phyloP scores from a whole-genome alignment of 116 monocot species.

The Papilionanthe hybrid region DNA sequence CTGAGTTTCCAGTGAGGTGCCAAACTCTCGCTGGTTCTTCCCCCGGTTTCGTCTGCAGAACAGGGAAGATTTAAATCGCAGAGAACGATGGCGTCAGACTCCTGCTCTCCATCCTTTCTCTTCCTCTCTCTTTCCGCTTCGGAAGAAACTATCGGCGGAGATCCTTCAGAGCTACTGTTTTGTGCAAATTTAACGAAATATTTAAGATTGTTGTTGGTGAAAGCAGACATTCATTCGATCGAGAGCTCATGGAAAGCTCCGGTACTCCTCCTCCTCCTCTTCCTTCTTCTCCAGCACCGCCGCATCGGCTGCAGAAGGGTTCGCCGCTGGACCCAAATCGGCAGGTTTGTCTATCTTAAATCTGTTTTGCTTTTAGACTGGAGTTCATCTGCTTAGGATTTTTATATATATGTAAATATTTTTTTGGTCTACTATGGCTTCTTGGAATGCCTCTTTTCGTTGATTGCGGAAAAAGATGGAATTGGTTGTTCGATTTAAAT shows the following conservation, averaged over 20 bases:
- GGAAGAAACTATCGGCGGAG: not conserved
- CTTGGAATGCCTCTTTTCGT: not conserved
- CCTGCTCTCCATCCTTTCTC: not conserved
- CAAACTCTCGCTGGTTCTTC: slow-evolving; percentile 3
- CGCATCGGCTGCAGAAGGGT: not conserved
- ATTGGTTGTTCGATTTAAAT: not conserved
- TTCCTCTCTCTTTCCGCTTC: not conserved
- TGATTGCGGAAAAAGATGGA: not conserved
- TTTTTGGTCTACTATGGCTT: not conserved
- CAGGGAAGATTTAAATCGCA: not conserved
- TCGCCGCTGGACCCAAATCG: not conserved
- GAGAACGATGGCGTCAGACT: slow-evolving; percentile 3
- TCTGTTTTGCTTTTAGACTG: not conserved
- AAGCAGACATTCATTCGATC: not conserved
- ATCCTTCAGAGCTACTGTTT: not conserved
- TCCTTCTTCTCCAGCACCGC: not conserved
- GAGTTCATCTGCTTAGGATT: not conserved
- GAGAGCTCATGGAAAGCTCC: slow-evolving; percentile 3
- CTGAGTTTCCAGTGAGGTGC: not conserved
- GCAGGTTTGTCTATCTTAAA: not conserved
- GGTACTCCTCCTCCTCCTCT: not conserved
- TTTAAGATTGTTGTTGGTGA: not conserved
- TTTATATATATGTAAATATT: no score
- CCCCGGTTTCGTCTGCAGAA: not conserved
- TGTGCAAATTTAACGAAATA: not conserved